Base-by-base conservation (phyloP, 2,329 filamentous ascomycete species). In the Trichoderma sp. region DNA sequence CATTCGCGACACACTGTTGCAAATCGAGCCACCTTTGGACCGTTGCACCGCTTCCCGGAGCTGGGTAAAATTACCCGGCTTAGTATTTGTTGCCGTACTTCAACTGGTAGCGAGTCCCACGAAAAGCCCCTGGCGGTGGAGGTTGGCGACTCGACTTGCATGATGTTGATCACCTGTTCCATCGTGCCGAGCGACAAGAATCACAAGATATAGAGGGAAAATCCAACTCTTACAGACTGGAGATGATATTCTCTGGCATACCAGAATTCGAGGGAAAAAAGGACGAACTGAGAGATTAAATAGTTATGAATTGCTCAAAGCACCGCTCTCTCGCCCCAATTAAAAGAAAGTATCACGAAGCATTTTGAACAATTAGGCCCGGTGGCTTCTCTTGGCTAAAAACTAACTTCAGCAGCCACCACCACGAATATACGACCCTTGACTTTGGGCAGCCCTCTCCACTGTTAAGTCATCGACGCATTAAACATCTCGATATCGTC, bases 1-100 rank as follows among this genome's bases (percentile, higher is more conserved):
- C 67, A 70, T 70, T 70, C 67, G 12, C 21, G 6, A 18, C 57
- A 63, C 24, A 70, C 67, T 26, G 58, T 56, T 39, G 67, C 57
- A 7, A 56, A 70, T 4, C 6, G 39, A 39, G 67, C 67, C 30
- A 63, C 39, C 57, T 63, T 70, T 56, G 9, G n/a, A 9, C 15
- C 6, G n/a, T 62, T 53, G 24, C 26, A 36, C 36, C 5, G 15
- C 8, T 24, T 28, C 21, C 15, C 43, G 6, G 58, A 39, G 21
- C 12, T 21, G 6, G 58, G 58, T 12, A 63, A 53, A 4, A 14
- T 24, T 6, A 63, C 58, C 15, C 34, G 12, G 6, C 14, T 36
- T 9, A 70, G 6, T 62, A 53, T 62, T 15, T 11, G 8, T 7
- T 62, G 67, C 39, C 67, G 57, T 62, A 70, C 9, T 62, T 70